A percentile compares a stretch with the other conserved stretches of the same genome.
These are phyloP conservation scores for Rhizopus delemar DNA, from an alignment of 371 early-diverging fungal genomes.

Conservation along the genomic window DNA sequence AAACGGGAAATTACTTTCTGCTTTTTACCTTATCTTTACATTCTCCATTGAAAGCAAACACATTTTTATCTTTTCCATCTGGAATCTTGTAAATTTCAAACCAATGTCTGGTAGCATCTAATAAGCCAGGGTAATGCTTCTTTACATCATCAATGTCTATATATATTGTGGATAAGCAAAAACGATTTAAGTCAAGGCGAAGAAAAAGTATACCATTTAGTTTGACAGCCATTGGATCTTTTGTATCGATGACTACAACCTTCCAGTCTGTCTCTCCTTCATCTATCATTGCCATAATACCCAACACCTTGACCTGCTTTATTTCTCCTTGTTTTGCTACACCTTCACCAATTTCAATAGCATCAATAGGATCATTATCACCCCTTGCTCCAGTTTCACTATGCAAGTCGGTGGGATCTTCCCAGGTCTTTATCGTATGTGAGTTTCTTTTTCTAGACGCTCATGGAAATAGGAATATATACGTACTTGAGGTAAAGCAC, in stretches of 20 bases:
- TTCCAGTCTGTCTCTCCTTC: conserved; percentile 99
- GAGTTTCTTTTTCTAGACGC: not conserved
- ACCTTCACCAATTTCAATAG: conserved; percentile 94
- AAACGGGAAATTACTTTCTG: no score
- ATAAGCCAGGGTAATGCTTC: conserved; percentile 90
- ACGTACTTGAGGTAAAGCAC: conserved; percentile 91
- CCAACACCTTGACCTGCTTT: conserved; percentile 98
- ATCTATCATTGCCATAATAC: conserved; percentile 97
- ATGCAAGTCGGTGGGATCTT: conserved; percentile 89
- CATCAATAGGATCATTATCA: conserved; percentile 99
- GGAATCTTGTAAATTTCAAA: conserved; percentile 99
- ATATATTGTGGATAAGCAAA: not conserved
- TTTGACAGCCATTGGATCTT: conserved; percentile 91
- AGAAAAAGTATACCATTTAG: conserved; percentile 66
- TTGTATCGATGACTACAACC: conserved; percentile 93
- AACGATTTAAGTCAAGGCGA: not conserved
- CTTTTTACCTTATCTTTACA: conserved; percentile 70
- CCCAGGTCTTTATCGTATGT: conserved; percentile 84
- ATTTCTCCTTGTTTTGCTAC: conserved; percentile 93
- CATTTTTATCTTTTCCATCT: conserved; percentile 98
- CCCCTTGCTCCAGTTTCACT: conserved; percentile 89
- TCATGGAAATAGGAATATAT: not conserved
- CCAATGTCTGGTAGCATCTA: conserved; percentile 97
- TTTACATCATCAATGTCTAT: conserved; percentile 96
- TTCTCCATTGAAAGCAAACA: conserved; percentile 96